phyloP scores from a whole-genome alignment of 352 stramenopile genomes.

The Globisporangium recalcitrans region DNA sequence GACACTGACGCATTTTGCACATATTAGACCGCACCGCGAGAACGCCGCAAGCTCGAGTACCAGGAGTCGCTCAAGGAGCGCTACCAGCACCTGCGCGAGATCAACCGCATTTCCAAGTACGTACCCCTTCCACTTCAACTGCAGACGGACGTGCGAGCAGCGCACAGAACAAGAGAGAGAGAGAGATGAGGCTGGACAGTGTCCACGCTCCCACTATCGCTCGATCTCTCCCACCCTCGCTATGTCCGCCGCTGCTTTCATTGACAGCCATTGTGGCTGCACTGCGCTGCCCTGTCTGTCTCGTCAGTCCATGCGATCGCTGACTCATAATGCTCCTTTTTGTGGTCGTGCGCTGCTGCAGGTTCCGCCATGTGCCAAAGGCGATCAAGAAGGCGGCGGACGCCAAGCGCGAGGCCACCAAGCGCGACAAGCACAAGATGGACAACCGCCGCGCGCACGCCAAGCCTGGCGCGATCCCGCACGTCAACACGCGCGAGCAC shows the following conservation, averaged over 20 bases:
- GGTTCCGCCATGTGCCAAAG: conserved; percentile 94
- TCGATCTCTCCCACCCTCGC: not conserved
- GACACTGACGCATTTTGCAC: too few relatives aligned
- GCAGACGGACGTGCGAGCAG: not conserved
- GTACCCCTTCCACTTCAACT: conserved; percentile 16
- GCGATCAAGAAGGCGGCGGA: conserved; percentile 96
- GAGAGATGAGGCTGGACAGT: too few relatives aligned
- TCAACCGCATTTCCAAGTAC: conserved; percentile 90
- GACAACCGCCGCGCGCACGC: conserved; percentile 79
- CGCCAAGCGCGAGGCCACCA: conserved; percentile 74
- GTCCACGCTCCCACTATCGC: conserved; percentile 8
- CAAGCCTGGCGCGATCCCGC: conserved; percentile 65
- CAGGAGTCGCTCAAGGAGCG: conserved; percentile 95
- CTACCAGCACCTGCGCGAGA: conserved; percentile 92
- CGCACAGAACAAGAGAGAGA: not conserved
- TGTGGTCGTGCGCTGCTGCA: conserved; percentile 27
- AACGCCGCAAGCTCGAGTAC: conserved; percentile 94
- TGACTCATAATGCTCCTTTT: conserved; percentile 7
- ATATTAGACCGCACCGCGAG: conserved; percentile 58
- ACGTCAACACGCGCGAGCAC: conserved; percentile 69
- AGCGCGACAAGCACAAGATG: conserved; percentile 85
- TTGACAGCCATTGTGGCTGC: not conserved
- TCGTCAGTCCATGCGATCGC: not conserved
- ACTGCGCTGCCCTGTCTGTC: not conserved
- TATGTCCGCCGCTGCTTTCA: not conserved